Base-by-base conservation (phyloP, 192 early-diverging fungal species). In the Linnemannia schmuckeri region DNA sequence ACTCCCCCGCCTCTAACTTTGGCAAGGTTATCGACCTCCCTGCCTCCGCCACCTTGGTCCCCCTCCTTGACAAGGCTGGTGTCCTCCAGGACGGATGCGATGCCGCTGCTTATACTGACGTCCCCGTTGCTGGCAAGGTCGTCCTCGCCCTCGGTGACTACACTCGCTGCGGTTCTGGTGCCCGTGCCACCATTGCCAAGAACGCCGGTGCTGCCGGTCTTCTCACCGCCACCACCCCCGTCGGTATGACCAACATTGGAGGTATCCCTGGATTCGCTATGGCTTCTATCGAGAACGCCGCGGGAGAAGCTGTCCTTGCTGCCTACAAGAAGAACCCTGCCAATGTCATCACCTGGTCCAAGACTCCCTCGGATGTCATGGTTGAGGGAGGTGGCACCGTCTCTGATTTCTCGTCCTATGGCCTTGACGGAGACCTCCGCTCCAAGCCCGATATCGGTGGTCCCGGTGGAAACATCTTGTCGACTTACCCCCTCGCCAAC, bases 401-500 rank as follows among this genome's bases (percentile, higher is more conserved):
- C 49, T 93, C 93, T 15, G 49, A 75, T 24, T 94, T 94, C 70
- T 93, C 93, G 63, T 94, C 95, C 4, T 93, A 88, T 77, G 95
- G 95, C 22, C 88, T 94, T 18, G 91, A 91, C 41, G 90, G 92
- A 42, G 92, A 94, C 47, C 89, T 94, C 8, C 88, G 87, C 30
- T 90, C 95, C 78, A 93, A 93, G 78, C 91, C 91, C 44, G 88
- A 93, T 74, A 30, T 94, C 72, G 82, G 75, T 75, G 91, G 89
- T 74, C 82, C 90, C n/a, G 93, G 93, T 76, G 91, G 90, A 15
- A 82, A 70, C 49, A 89, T 94, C 81, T 78, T 78, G 61, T 87
- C 85, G 1, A 35, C 85, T 68, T 77, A 76, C 72, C 88, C 88
- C 47, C 78, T 79, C 24, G 77, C 74, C 63, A 37, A 80, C 38